Percentiles rank a stretch among this genome's conserved stretches.
These are phyloP conservation scores for Pseudofabraea citricarpa DNA, from an alignment of 2,329 filamentous ascomycete species.

Conservation along the genomic window DNA sequence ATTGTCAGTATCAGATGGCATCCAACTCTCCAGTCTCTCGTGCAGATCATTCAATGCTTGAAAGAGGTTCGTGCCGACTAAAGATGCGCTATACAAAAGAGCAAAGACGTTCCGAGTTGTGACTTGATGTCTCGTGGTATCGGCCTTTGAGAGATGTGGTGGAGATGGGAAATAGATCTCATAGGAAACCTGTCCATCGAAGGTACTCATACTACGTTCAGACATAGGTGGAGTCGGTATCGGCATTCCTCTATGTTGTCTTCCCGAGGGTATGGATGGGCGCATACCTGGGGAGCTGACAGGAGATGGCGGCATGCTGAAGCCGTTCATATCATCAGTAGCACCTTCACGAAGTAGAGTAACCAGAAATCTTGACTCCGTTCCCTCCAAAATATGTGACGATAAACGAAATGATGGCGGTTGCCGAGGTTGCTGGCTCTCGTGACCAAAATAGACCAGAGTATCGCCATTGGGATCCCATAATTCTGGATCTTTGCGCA, in stretches of 20 bases:
- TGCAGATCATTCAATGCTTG: conserved; percentile 61
- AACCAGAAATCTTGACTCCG: conserved; percentile 49
- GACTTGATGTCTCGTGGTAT: conserved; percentile 53
- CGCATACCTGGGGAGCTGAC: conserved; percentile 22
- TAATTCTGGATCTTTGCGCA: conserved; percentile 54
- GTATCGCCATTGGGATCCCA: conserved; percentile 60
- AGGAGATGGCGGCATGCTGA: conserved; percentile 39
- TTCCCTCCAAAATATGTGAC: conserved; percentile 54
- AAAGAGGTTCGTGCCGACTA: conserved; percentile 59
- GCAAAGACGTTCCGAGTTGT: conserved; percentile 68
- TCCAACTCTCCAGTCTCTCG: conserved; percentile 52
- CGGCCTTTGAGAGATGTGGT: conserved; percentile 38
- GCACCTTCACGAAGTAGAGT: conserved; percentile 48
- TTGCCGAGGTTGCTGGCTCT: conserved; percentile 35
- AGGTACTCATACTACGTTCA: conserved; percentile 9
- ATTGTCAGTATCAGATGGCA: conserved; percentile 51
- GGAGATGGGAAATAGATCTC: conserved; percentile 61
- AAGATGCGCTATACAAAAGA: conserved; percentile 56
- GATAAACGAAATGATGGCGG: conserved; percentile 52
- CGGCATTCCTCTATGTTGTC: conserved; percentile 20
- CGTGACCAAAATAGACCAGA: conserved; percentile 48
- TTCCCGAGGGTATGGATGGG: conserved; percentile 20
- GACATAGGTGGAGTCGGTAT: conserved; percentile 31
- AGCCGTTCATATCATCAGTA: conserved; percentile 38
- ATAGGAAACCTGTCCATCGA: conserved; percentile 52